These are phyloP conservation scores for Penicillium sp. DNA, from an alignment of 2,329 filamentous ascomycete genomes.

Conservation along the genomic window DNA sequence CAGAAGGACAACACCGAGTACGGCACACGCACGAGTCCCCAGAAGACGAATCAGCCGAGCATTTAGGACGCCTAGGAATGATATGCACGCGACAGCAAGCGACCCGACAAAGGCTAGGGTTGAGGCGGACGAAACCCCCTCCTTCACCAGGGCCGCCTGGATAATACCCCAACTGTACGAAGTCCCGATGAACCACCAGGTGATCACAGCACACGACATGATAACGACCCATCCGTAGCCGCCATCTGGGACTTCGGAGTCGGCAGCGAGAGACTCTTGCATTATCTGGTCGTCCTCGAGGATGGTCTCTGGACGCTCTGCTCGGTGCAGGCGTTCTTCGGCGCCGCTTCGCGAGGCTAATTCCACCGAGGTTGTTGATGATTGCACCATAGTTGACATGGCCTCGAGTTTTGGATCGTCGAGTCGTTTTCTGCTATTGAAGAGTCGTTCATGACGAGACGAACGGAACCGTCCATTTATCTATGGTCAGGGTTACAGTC, in stretches of 20 bases:
- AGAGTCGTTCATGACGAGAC: background rate
- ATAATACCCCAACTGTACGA: conserved; percentile 66
- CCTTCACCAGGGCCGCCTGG: conserved; percentile 60
- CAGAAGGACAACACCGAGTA: conserved; percentile 56
- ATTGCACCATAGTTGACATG: background rate
- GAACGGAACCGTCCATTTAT: background rate
- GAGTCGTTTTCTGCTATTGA: background rate
- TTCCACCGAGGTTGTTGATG: conserved; percentile 6
- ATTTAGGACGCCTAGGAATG: conserved; percentile 58
- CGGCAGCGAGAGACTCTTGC: conserved; percentile 51
- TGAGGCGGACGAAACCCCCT: conserved; percentile 53
- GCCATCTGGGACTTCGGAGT: conserved; percentile 45
- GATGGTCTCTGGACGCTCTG: background rate
- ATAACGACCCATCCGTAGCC: conserved; percentile 51
- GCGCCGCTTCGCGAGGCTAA: background rate
- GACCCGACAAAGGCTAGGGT: conserved; percentile 65
- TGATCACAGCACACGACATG: conserved; percentile 54
- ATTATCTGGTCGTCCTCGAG: conserved; percentile 39
- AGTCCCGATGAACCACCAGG: conserved; percentile 63
- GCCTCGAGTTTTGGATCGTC: background rate
- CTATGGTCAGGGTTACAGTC: background rate
- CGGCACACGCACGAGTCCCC: conserved; percentile 54
- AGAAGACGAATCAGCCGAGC: conserved; percentile 57
- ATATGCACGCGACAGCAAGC: conserved; percentile 56
- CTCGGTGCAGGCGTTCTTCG: conserved; percentile 3